A percentile compares a stretch with the other conserved stretches of the same genome.
Evolutionary conservation across 495 filamentous ascomycete species (phyloP).

Genomic region (Neurospora sp.): DNA sequence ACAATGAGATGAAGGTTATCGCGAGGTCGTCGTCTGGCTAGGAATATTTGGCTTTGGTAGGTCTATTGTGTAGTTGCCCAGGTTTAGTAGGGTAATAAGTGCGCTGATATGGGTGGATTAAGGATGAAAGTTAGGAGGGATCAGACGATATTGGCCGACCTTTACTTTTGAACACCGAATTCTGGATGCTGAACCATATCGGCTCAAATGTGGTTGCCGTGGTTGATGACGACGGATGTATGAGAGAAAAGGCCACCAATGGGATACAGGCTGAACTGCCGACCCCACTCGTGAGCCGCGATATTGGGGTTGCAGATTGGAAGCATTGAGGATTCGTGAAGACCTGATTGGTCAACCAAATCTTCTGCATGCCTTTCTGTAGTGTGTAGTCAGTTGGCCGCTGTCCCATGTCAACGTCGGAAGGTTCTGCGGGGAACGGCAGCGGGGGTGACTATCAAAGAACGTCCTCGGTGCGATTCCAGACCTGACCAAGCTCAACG

Average conservation of each 20-base stretch:
- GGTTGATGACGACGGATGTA: background rate
- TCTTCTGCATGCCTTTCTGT: background rate
- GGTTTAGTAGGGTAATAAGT: background rate
- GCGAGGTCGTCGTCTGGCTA: background rate
- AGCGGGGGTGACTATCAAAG: background rate
- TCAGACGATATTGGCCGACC: background rate
- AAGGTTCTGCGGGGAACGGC: background rate
- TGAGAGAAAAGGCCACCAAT: background rate
- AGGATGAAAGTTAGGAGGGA: background rate
- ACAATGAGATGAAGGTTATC: background rate
- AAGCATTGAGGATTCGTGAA: too few species aligned
- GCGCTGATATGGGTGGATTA: background rate
- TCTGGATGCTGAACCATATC: background rate
- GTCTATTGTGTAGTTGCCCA: too few species aligned
- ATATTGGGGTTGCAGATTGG: background rate
- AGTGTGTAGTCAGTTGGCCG: background rate
- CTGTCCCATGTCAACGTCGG: background rate
- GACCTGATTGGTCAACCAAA: background rate
- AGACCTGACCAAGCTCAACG: background rate
- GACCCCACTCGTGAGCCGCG: constrained; percentile 11
- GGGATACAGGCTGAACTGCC: constrained; percentile 12
- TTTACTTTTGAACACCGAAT: constrained; percentile 4
- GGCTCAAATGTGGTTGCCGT: background rate
- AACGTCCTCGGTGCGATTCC: background rate
- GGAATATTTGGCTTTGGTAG: too few species aligned